Percentiles rank a stretch among this genome's conserved stretches.
Evolutionary conservation across 1,139 yeast genomes (phyloP).

Genomic region (Sugiyamaella sp.): DNA sequence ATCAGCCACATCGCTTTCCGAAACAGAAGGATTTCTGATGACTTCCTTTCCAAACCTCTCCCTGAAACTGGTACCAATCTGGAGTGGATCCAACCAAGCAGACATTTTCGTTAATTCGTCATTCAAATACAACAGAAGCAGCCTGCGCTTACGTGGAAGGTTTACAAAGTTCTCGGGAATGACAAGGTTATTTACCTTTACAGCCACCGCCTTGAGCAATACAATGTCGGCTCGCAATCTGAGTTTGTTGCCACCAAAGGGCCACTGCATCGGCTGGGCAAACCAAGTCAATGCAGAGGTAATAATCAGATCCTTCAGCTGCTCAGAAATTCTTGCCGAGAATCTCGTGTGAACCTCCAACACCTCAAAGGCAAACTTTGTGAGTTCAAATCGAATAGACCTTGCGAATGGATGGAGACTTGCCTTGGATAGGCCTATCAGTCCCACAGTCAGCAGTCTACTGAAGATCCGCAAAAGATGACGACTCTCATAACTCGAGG

Average conservation of each 20-base stretch:
- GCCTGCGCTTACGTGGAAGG: constrained; percentile 44
- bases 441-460: constrained; percentile 59
- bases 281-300: constrained; percentile 84
- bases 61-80: constrained; percentile 46
- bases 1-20: constrained; percentile 41
- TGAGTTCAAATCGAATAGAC: constrained; percentile 69
- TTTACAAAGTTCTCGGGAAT: constrained; percentile 16
- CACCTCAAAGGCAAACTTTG: constrained; percentile 68
- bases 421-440: constrained; percentile 56
- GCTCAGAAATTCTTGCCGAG: constrained; percentile 43
- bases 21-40: constrained; percentile 18
- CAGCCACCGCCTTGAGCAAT: constrained; percentile 46
- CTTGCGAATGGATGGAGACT: constrained; percentile 85
- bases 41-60: constrained; percentile 31
- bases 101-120: constrained; percentile 73
- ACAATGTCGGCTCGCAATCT: constrained; percentile 71
- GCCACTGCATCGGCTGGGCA: constrained; percentile 62
- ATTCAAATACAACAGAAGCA: constrained; percentile 64
- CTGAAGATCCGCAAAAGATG: constrained; percentile 74
- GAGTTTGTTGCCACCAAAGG: constrained; percentile 81
- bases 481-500: constrained; percentile 72
- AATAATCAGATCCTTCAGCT: constrained; percentile 56
- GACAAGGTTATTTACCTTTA: constrained; percentile 25
- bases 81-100: constrained; percentile 79
- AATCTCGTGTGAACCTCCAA: constrained; percentile 54